Conservation (phyloP, 2,329 filamentous ascomycete genomes). For the Claviceps sp. region DNA sequence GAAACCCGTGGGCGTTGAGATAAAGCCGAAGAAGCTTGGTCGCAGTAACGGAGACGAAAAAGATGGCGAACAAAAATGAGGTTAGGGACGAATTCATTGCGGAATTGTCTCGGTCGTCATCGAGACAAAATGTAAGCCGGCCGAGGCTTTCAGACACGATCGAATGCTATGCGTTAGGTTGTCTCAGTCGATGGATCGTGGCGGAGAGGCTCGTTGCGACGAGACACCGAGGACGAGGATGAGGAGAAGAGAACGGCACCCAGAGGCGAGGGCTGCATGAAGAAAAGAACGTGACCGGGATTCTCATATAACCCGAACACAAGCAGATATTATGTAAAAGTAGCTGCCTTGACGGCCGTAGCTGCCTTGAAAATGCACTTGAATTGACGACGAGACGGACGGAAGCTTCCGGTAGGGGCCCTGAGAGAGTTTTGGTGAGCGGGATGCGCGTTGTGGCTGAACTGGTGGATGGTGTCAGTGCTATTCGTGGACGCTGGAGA, state of each 20-base stretch:
- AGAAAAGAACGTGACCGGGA: neutral
- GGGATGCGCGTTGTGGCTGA: neutral
- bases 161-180: neutral
- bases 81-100: slow-evolving; percentile 10
- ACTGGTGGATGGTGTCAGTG: neutral
- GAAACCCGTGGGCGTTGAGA: slow-evolving; percentile 15
- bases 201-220: neutral
- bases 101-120: slow-evolving; percentile 3
- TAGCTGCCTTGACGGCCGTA: neutral
- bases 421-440: neutral
- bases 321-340: neutral
- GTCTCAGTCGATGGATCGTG: neutral
- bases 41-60: slow-evolving; percentile 15
- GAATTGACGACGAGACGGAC: neutral
- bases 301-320: neutral
- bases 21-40: slow-evolving; percentile 17
- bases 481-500: neutral
- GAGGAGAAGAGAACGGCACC: neutral
- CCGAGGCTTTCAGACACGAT: neutral
- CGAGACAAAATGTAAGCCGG: neutral
- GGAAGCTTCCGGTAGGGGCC: neutral
- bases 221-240: neutral
- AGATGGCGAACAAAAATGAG: slow-evolving; percentile 17
- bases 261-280: neutral
- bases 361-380: neutral